Percentiles rank a stretch among this genome's conserved stretches.
Evolutionary conservation across 2,329 filamentous ascomycete genomes (phyloP).

Genomic region (Escovopsis sp.): DNA sequence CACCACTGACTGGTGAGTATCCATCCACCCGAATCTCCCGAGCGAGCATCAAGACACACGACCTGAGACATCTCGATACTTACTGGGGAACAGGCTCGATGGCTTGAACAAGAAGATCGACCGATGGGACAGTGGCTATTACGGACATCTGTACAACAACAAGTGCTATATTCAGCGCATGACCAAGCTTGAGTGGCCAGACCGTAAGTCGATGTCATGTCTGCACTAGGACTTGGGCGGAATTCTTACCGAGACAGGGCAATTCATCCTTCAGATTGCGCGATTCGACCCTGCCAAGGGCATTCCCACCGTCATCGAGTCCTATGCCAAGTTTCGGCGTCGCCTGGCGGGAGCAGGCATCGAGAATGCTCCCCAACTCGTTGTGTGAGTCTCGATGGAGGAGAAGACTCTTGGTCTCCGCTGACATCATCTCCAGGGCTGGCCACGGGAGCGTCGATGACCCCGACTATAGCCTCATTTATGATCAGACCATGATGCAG

Average conservation of each 20-base stretch:
- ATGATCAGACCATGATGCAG: slow-evolving; percentile 54
- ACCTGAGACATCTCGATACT: background rate
- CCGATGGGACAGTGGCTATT: slow-evolving; percentile 57
- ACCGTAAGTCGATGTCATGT: slow-evolving; percentile 19
- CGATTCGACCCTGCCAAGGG: slow-evolving; percentile 77
- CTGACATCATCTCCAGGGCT: slow-evolving; percentile 22
- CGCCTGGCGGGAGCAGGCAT: slow-evolving; percentile 38
- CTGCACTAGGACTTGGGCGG: too few relatives aligned
- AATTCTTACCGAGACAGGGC: slow-evolving; percentile 21
- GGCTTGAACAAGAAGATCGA: slow-evolving; percentile 64
- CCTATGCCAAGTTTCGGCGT: slow-evolving; percentile 58
- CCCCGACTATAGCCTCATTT: slow-evolving; percentile 58
- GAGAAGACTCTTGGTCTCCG: background rate
- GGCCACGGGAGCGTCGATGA: slow-evolving; percentile 73
- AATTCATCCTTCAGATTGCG: slow-evolving; percentile 68
- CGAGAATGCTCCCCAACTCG: slow-evolving; percentile 47
- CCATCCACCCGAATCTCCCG: too few relatives aligned
- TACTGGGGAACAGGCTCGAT: slow-evolving; percentile 36
- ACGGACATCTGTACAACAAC: slow-evolving; percentile 57
- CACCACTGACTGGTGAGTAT: slow-evolving; percentile 52
- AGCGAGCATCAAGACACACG: too few relatives aligned
- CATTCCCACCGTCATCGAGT: slow-evolving; percentile 61
- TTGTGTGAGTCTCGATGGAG: slow-evolving; percentile 34
- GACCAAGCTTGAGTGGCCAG: slow-evolving; percentile 42
- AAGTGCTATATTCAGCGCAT: slow-evolving; percentile 45